These are phyloP conservation scores for Silybum marianum DNA, from an alignment of 129 eudicot species.

Conservation along the genomic window DNA sequence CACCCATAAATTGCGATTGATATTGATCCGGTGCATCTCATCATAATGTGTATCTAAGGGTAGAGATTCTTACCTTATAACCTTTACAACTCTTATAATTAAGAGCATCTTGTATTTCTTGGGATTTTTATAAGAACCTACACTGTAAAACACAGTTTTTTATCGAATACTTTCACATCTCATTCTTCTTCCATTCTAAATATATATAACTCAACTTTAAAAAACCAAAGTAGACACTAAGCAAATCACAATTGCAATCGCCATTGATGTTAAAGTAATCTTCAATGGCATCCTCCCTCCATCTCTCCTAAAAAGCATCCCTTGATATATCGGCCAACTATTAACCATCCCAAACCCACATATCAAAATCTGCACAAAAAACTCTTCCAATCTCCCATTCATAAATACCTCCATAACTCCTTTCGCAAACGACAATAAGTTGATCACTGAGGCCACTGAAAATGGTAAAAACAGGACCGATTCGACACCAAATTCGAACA, in stretches of 20 bases:
- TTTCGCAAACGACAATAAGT: conserved; percentile 25
- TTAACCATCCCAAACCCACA: conserved; percentile 63
- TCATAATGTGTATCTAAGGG: too few relatives aligned
- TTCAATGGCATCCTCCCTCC: conserved; percentile 57
- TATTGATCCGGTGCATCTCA: too few relatives aligned
- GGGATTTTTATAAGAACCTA: too few relatives aligned
- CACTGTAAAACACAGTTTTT: too few relatives aligned
- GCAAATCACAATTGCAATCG: conserved; percentile 11
- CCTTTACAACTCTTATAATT: too few relatives aligned
- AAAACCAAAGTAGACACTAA: background rate
- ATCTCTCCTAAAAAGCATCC: conserved; percentile 61
- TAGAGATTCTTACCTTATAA: too few relatives aligned
- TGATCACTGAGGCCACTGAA: conserved; percentile 36
- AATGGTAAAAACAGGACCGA: conserved; percentile 53
- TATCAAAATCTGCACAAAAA: conserved; percentile 46
- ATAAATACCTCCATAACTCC: conserved; percentile 24
- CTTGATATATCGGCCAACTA: conserved; percentile 58
- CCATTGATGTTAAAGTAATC: conserved; percentile 41
- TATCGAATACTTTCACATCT: too few relatives aligned
- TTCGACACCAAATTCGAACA: conserved; percentile 56
- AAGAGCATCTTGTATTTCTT: too few relatives aligned
- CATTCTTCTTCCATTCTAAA: too few relatives aligned
- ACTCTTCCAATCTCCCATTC: conserved; percentile 17
- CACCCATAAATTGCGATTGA: too few relatives aligned
- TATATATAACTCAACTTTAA: background rate